Evolutionary conservation across 2,329 filamentous ascomycete species (phyloP), one percentile per base, ranked within the genome.

Genomic region (Aspergillaceae sp.): DNA sequence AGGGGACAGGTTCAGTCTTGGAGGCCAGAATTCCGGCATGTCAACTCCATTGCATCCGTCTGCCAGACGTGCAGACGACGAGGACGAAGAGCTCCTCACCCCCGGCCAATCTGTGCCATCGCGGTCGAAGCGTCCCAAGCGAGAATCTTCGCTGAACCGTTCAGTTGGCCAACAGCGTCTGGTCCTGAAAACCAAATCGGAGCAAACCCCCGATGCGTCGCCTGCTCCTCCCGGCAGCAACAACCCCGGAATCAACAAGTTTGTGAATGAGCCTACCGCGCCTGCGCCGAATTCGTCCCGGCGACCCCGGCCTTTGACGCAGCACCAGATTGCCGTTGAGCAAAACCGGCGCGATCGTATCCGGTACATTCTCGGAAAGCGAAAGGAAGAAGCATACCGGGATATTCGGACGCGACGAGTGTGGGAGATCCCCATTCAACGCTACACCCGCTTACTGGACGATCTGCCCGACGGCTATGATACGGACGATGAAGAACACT

Each of bases 241-340:
- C 28, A 67, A 74, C 50, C 64, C 68, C 27, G 58, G 71, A 9
- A 53, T 72, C 9, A 67, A 66, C 48, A 67, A 70, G 36, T 72
- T 67, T 50, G 59, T 63, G 41, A 55, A 58, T 2, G 63, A 65
- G 45, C 56, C 63, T 19, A 58, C 62, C 29, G 56, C 59, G 42
- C 55, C 55, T 19, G 59, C 61, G 42, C 55, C 50, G 34, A 44
- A 53, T 44, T 56, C 60, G 36, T 58, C 62, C 41, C 67, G 69
- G 43, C 70, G 72, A 8, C 68, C 71, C 9, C 66, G 72, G 11
- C 72, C 72, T 7, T 62, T 74, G 36, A 75, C 72, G 2, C 71
- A 74, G 43, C 73, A 75, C 46, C 72, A 75, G 46, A 61, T 73
- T 43, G 72, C 73, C 26, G 66, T 75, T 4, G 71, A 74, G 49